Base-by-base conservation (phyloP, 2,329 filamentous ascomycete genomes). In the Diplodia sapinea region DNA sequence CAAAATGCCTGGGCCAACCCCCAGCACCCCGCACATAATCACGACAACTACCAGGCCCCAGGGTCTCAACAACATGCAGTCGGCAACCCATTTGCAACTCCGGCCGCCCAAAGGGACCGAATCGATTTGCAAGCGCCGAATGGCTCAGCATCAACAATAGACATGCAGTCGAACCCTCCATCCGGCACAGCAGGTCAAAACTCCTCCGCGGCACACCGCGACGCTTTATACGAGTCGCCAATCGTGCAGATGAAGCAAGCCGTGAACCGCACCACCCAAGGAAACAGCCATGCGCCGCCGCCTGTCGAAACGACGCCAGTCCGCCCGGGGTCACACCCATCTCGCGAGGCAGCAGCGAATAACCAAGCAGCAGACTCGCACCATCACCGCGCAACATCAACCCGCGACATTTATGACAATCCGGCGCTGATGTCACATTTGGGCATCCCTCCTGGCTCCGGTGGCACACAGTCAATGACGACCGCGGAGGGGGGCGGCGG, bases 1-100 rank as follows among this genome's bases (percentile, higher is more conserved):
- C 90, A 94, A 72, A 96, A 92, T 5, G 91, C 93, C 0, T 97
- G 94, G 94, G 93, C 93, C 43, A 96, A 96, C 75, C 92, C 93
- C 20, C 92, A 94, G 72, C 77, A 79, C 67, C 78, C 77, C 12
- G 76, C 74, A n/a, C 78, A 79, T 56, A 76, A 77, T 36, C 74
- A 78, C 55, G 23, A 75, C 4, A 75, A 77, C 23, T 79, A 77
- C 61, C 69, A 62, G 11, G 40, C 67, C 31, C 69, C 74, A 38
- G 74, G 72, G 4, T 70, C 66, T 5, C 66, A 65, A 49, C 66
- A 65, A 12, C 61, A 47, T 17, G 67, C 63, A 11, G 26, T 57
- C 33, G 62, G 56, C 38, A 63, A 65, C 20, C 47, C 54, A 7
- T 66, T 68, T 15, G 55, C 65, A 13, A 79, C 78, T 12, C 78